A percentile compares a stretch with the other conserved stretches of the same genome.
phyloP scores from a whole-genome alignment of 2,329 filamentous ascomycete species.

The Colletotrichum incanum region DNA sequence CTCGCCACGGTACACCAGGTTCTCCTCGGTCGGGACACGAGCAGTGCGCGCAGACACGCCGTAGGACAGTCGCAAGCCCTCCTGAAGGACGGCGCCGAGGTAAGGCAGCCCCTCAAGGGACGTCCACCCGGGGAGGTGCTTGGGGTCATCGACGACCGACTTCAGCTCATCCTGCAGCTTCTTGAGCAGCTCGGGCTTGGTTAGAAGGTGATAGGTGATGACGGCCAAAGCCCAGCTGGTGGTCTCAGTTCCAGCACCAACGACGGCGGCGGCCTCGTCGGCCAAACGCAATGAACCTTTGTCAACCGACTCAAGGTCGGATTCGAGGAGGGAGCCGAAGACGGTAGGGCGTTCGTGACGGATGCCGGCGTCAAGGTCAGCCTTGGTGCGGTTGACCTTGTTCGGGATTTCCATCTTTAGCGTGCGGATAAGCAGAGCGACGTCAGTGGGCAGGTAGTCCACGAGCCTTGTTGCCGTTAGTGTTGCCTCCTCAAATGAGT shows the following conservation, averaged over 20 bases:
- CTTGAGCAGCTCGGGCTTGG: constrained; percentile 50
- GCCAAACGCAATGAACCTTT: constrained; percentile 38
- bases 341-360: constrained; percentile 43
- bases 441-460: constrained; percentile 39
- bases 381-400: constrained; percentile 40
- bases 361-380: constrained; percentile 43
- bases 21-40: constrained; percentile 50
- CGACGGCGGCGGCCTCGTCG: constrained; percentile 41
- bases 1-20: constrained; percentile 50
- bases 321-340: constrained; percentile 43
- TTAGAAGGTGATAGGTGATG: constrained; percentile 55
- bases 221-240: constrained; percentile 51
- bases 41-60: constrained; percentile 48
- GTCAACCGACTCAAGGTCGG: constrained; percentile 35
- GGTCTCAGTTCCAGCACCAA: constrained; percentile 45
- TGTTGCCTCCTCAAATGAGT: background rate
- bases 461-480: constrained; percentile 31
- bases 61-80: constrained; percentile 55
- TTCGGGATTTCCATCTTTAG: constrained; percentile 42
- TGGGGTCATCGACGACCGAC: constrained; percentile 47
- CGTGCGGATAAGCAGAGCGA: constrained; percentile 42
- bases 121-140: constrained; percentile 48
- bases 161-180: constrained; percentile 51
- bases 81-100: constrained; percentile 55
- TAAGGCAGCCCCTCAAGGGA: constrained; percentile 56